These are phyloP conservation scores for Podospora pseudoanserina DNA, from an alignment of 495 filamentous ascomycete species.

Conservation along the genomic window DNA sequence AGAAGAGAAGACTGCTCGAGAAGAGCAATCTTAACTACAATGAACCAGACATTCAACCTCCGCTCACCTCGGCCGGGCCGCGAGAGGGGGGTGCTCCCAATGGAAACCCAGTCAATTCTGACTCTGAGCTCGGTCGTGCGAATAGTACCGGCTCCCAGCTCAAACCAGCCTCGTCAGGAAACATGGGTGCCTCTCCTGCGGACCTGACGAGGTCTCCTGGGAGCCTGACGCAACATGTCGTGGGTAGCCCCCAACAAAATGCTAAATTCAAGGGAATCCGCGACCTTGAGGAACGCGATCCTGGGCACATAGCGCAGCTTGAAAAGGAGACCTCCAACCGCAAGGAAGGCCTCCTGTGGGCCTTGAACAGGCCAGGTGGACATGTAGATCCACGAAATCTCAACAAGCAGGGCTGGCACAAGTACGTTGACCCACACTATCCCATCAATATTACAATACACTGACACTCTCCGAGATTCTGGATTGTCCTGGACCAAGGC, in stretches of 20 bases:
- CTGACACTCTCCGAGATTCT: constrained; percentile 61
- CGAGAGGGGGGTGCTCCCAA: constrained; percentile 35
- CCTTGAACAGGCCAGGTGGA: constrained; percentile 84
- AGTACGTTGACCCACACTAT: constrained; percentile 58
- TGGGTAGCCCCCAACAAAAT: constrained; percentile 53
- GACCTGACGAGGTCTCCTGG: constrained; percentile 47
- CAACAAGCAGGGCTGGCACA: constrained; percentile 98
- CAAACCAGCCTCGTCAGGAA: constrained; percentile 40
- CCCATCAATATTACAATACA: background rate
- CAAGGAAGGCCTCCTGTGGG: constrained; percentile 95
- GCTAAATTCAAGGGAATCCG: constrained; percentile 81
- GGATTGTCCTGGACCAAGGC: constrained; percentile 96
- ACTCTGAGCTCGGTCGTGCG: constrained; percentile 64
- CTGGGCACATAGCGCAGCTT: constrained; percentile 40
- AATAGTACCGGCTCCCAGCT: constrained; percentile 70
- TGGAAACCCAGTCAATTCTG: constrained; percentile 44
- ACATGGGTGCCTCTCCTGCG: constrained; percentile 25
- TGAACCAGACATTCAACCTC: constrained; percentile 57
- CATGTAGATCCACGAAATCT: constrained; percentile 92
- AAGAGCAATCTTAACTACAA: constrained; percentile 79
- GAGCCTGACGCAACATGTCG: constrained; percentile 33
- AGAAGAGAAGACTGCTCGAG: constrained; percentile 83
- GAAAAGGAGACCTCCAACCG: constrained; percentile 52
- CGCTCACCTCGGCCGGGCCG: constrained; percentile 28
- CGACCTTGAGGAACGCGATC: constrained; percentile 80